phyloP scores from a whole-genome alignment of 768 basidiomycete genomes.

The Mycena pura region DNA sequence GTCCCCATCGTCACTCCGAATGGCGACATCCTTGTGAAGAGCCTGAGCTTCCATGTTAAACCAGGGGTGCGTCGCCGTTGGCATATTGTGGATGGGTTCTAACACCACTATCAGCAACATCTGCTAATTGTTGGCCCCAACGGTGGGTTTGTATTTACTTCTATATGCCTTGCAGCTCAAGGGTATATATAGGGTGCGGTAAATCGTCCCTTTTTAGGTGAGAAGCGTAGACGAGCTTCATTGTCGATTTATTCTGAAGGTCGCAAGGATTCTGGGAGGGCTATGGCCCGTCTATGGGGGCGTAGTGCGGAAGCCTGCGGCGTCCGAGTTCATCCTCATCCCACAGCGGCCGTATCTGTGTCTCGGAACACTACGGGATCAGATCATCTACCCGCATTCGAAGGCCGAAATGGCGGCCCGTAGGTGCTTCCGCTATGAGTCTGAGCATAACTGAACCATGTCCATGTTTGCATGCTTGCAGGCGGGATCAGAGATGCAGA shows the following conservation, averaged over 20 bases:
- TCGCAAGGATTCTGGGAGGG: slow-evolving; percentile 80
- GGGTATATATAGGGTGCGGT: slow-evolving; percentile 64
- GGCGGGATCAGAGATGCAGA: slow-evolving; percentile 79
- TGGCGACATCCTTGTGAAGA: slow-evolving; percentile 87
- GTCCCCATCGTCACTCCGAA: slow-evolving; percentile 98
- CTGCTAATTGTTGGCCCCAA: slow-evolving; percentile 95
- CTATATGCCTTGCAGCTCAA: background rate
- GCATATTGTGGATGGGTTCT: background rate
- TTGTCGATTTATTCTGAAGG: background rate
- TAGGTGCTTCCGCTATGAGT: slow-evolving; percentile 43
- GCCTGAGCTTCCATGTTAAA: slow-evolving; percentile 87
- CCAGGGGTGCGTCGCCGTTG: slow-evolving; percentile 64
- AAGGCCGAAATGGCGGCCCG: slow-evolving; percentile 79
- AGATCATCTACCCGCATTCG: slow-evolving; percentile 94
- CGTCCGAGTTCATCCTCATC: slow-evolving; percentile 90
- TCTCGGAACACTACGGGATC: slow-evolving; percentile 91
- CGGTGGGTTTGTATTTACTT: slow-evolving; percentile 50
- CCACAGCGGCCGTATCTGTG: slow-evolving; percentile 97
- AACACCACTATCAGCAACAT: slow-evolving; percentile 70
- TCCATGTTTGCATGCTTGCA: slow-evolving; percentile 32
- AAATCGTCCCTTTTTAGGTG: slow-evolving; percentile 91
- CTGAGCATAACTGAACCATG: background rate
- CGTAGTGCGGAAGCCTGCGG: slow-evolving; percentile 86
- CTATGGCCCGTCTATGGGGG: slow-evolving; percentile 81
- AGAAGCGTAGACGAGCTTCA: background rate